Evolutionary conservation across 768 basidiomycete species (phyloP).

Genomic region (Pleurotus cornucopiae): DNA sequence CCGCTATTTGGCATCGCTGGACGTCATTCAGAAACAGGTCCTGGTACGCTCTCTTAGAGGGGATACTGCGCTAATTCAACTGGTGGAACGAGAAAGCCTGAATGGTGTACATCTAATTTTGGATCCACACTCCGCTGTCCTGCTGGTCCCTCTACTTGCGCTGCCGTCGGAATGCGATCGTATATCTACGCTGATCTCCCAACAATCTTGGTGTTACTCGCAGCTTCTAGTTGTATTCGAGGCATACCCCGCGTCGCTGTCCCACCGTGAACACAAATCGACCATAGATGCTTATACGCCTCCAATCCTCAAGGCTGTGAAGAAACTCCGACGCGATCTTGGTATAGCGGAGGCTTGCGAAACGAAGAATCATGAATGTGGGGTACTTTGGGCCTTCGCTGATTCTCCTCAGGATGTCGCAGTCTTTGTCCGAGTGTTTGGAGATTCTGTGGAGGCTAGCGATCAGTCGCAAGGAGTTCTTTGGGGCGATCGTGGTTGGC

Average conservation of each 20-base stretch:
- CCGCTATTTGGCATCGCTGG: slow-evolving; percentile 66
- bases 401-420: slow-evolving; percentile 56
- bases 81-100: slow-evolving; percentile 63
- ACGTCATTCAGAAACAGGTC: slow-evolving; percentile 63
- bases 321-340: slow-evolving; percentile 60
- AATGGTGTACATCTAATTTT: slow-evolving; percentile 63
- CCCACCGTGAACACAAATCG: slow-evolving; percentile 21
- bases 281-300: slow-evolving; percentile 50
- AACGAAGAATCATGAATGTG: slow-evolving; percentile 38
- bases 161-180: slow-evolving; percentile 48
- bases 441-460: slow-evolving; percentile 47
- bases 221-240: slow-evolving; percentile 61
- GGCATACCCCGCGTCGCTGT: slow-evolving; percentile 50
- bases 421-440: slow-evolving; percentile 47
- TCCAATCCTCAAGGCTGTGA: slow-evolving; percentile 65
- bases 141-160: slow-evolving; percentile 42
- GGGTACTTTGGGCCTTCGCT: slow-evolving; percentile 59
- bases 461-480: slow-evolving; percentile 38
- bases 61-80: slow-evolving; percentile 40
- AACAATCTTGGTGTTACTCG: slow-evolving; percentile 61
- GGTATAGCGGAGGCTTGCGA: slow-evolving; percentile 58
- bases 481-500: slow-evolving; percentile 64
- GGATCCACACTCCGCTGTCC: slow-evolving; percentile 55
- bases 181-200: slow-evolving; percentile 38
- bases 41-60: slow-evolving; percentile 50